Evolutionary conservation across 257 asterid genomes (phyloP), one percentile per base, ranked within the genome.

Genomic region (Jacaranda mimosifolia): DNA sequence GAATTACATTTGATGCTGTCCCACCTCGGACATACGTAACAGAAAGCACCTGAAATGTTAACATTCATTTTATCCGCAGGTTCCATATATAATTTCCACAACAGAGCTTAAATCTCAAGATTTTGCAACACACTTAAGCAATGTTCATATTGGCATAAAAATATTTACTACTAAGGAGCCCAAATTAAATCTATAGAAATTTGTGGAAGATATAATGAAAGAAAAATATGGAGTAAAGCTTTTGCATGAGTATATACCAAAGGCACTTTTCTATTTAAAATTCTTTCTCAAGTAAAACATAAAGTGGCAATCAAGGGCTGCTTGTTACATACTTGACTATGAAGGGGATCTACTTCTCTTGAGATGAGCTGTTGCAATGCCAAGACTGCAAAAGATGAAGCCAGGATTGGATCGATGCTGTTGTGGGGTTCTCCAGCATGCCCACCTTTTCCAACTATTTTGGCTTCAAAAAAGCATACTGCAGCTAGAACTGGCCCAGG

Each of bases 1-100:
- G 93, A 67, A 91, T 89, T 35, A 87, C 87, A 79, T 93, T 90
- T 11, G 52, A 74, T 32, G 97, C 90, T 0, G 80, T 71, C 82
- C 98, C 97, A 51, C 92, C 96, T 77, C 86, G 89, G 68, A 91
- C 89, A 75, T 79, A 93, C 17, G 98, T 93, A 60, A 93, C 89
- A 58, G 97, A 91, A 48, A 93, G 91, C 67, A 91, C 97, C 98
- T 93, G 63, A 45, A 9, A 9, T 43, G 7, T 72, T 11, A 56
- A 40, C 68, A 26, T 10, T 18, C 78, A 42, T 19, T 48, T 26
- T 26, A 15, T 67, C 32, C 32, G 2, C 32, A 26, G 32, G 2
- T 26, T 26, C 32, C 32, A 26, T 26, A 26, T 26, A 26, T 26
- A 26, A 26, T 26, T 26, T 26, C 32, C 32, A 26, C 32, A 2